phyloP scores from a whole-genome alignment of 1,284 basidiomycete species.

The Marasmius fiardii region DNA sequence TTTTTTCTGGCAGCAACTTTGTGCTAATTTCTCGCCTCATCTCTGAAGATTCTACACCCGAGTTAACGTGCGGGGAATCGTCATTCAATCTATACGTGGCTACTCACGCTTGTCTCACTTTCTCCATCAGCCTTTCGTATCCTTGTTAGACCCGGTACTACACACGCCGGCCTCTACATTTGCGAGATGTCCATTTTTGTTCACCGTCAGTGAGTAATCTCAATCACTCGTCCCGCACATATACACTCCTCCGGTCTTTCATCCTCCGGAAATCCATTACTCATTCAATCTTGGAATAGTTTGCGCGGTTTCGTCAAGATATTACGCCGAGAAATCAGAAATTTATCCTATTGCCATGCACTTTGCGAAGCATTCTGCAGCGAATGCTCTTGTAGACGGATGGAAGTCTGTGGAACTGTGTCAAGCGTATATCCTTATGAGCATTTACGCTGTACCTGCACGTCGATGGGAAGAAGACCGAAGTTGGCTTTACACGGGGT shows the following conservation, averaged over 20 bases:
- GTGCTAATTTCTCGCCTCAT: neutral
- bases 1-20: constrained; percentile 18
- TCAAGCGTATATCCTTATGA: constrained; percentile 78
- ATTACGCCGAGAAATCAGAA: constrained; percentile 71
- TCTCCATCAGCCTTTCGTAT: constrained; percentile 60
- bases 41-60: constrained; percentile 59
- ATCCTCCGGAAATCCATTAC: constrained; percentile 9
- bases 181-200: constrained; percentile 76
- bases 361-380: constrained; percentile 78
- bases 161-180: constrained; percentile 74
- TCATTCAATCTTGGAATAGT: constrained; percentile 36
- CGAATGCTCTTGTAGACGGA: constrained; percentile 74
- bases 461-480: constrained; percentile 81
- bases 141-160: constrained; percentile 67
- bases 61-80: constrained; percentile 53
- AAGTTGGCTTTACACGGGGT: constrained; percentile 78
- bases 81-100: neutral
- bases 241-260: neutral
- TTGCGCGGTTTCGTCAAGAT: constrained; percentile 74
- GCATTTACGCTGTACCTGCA: constrained; percentile 74
- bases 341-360: constrained; percentile 86
- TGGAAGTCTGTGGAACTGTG: constrained; percentile 81
- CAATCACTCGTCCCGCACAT: neutral
- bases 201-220: constrained; percentile 74
- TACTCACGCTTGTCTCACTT: constrained; percentile 8